Base-by-base conservation (phyloP, 257 asterid genomes). In the Coffea canephora region DNA sequence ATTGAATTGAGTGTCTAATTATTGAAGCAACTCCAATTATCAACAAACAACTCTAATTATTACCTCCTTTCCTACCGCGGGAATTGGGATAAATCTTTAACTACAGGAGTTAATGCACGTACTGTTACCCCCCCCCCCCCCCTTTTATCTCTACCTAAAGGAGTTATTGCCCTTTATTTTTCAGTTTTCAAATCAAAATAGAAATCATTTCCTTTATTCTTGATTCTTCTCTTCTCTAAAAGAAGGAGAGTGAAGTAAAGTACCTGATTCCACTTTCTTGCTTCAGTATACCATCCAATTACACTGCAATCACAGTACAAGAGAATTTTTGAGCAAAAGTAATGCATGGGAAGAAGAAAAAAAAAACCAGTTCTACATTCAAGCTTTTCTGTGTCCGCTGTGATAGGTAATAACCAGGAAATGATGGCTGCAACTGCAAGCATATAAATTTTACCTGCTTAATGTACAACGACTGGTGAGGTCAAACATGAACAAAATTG, bases 201-300 rank as follows among this genome's bases (percentile, higher is more conserved):
- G 3, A 39, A 39, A 39, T 39, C 41, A 39, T 39, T 39, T 39
- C 41, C 41, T 39, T 39, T 1, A 39, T 27, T 27, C n/a, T 36
- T 23, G 7, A 18, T 16, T 69, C n/a, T 41, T 41, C 74, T 9
- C 18, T 13, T 27, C 27, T 27, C 27, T 27, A 27, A 27, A 27
- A 70, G 79, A 65, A 73, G 50, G 34, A 48, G 27, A 43, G 80
- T 46, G 27, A 49, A 54, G 77, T 84, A 74, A 55, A 61, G 80
- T 82, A 91, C 98, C 96, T 90, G 92, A 88, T 93, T 93, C 98
- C 97, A 93, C 82, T 90, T 93, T 80, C 91, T 90, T 84, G 98
- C 98, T 85, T 89, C 91, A 54, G 82, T 85, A 83, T 90, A 93
- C 98, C 97, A 93, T 48, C 86, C 90, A 82, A 88, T 91, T 71